Evolutionary conservation across 106 monocot species (phyloP), one percentile per base, ranked within the genome.

Genomic region (Platanthera guangdongensis): DNA sequence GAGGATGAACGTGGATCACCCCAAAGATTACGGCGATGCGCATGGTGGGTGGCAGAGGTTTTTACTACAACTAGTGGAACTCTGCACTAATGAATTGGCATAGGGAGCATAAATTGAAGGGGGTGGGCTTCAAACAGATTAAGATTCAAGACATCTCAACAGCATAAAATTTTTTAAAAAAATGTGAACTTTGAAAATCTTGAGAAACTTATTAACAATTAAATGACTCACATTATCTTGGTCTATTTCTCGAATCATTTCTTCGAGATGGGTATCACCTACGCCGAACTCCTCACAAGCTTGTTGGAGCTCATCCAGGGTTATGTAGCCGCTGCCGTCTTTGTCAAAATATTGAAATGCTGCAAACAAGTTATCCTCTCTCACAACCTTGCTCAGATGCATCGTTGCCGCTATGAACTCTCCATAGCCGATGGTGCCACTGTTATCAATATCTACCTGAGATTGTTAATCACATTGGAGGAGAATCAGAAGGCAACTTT

Each of bases 271-370:
- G 28, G 49, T 22, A 64, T 86, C 86, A 64, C 64, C 75, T 75
- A 91, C 80, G 39, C 88, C 88, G 64, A 91, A 91, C 39, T 91
- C 91, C 72, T 86, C 88, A 59, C 91, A 91, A 7, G 88, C 91
- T 69, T 88, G 83, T 74, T 91, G 91, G 21, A 91, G 91, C 80
- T 91, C 91, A 84, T 91, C 91, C 45, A 72, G 71, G 74, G 91
- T 91, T 25, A 91, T 88, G 79, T 86, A 91, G 51, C 91, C 91
- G 74, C 91, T 91, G n/a, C 91, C 88, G 74, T 91, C 91, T 84
- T 91, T 91, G 57, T 91, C 91, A 76, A 91, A 91, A 75, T 88
- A 91, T 82, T 88, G 88, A 73, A 91, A 91, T 52, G 91, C 88
- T 55, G 91, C 83, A 78, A 88, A 86, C 21, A 91, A 72, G 51